Evolutionary conservation across 1,284 basidiomycete species (phyloP).

Genomic region (Ganoderma lingzhi): DNA sequence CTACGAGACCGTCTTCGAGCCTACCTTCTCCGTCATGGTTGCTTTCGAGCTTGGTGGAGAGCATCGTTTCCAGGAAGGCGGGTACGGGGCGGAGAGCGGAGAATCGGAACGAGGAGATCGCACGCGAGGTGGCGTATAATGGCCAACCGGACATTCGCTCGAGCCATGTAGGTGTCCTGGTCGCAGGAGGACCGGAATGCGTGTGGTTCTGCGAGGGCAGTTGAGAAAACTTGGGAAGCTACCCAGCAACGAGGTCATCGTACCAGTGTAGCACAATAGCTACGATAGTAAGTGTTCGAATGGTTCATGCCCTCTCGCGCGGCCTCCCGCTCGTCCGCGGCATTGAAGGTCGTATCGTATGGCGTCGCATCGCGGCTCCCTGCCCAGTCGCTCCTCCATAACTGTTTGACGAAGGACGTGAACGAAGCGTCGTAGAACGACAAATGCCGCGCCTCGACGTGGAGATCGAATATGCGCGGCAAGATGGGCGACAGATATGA

Average conservation of each 20-base stretch:
- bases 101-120: slow-evolving; percentile 49
- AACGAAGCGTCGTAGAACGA: slow-evolving; percentile 50
- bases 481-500: slow-evolving; percentile 54
- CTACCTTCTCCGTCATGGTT: not conserved
- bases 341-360: slow-evolving; percentile 57
- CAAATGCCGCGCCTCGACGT: slow-evolving; percentile 51
- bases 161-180: slow-evolving; percentile 11
- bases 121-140: slow-evolving; percentile 38
- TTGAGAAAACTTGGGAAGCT: not conserved
- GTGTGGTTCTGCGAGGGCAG: slow-evolving; percentile 7
- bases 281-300: slow-evolving; percentile 52
- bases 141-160: slow-evolving; percentile 28
- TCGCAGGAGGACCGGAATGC: not conserved
- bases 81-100: slow-evolving; percentile 46
- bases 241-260: slow-evolving; percentile 8
- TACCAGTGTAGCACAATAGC: slow-evolving; percentile 52
- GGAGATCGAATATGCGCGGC: slow-evolving; percentile 50
- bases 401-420: slow-evolving; percentile 44
- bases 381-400: slow-evolving; percentile 60
- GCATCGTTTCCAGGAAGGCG: slow-evolving; percentile 38
- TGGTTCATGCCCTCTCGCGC: slow-evolving; percentile 47
- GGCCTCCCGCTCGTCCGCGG: slow-evolving; percentile 53
- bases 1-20: slow-evolving; percentile 22
- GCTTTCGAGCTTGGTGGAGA: slow-evolving; percentile 14
- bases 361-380: slow-evolving; percentile 55